Percentiles rank a stretch among this genome's conserved stretches.
Evolutionary conservation across 768 basidiomycete genomes (phyloP).

Genomic region (Russula brevipes): DNA sequence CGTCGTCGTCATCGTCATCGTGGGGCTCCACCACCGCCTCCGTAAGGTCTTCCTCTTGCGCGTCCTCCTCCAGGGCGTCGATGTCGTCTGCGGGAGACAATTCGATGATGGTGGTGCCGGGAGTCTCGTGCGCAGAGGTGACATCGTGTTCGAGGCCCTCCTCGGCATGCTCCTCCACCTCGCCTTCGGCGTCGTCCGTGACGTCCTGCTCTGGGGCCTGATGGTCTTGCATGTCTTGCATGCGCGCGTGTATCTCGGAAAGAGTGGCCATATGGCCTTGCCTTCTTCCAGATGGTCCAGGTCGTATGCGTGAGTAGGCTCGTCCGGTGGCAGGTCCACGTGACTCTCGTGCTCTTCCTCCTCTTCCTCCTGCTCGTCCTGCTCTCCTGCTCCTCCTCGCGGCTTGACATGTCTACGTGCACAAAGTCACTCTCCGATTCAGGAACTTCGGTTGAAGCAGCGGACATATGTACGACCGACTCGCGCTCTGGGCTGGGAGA

Average conservation of each 20-base stretch:
- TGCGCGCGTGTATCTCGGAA: not conserved
- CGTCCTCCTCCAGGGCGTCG: constrained; percentile 14
- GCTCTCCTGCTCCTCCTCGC: constrained; percentile 6
- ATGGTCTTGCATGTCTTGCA: not conserved
- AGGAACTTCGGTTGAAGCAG: not conserved
- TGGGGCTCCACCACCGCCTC: constrained; percentile 16
- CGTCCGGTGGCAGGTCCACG: not conserved
- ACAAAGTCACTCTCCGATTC: constrained; percentile 17
- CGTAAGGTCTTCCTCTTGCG: constrained; percentile 24
- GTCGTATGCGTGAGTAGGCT: not conserved
- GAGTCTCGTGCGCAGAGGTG: constrained; percentile 11
- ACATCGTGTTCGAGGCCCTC: constrained; percentile 14
- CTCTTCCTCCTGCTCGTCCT: constrained; percentile 3
- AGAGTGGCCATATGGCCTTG: not conserved
- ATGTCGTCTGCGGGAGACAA: constrained; percentile 15
- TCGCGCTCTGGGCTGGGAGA: constrained; percentile 19
- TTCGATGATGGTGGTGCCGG: constrained; percentile 20
- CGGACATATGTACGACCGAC: not conserved
- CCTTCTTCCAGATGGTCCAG: constrained; percentile 3
- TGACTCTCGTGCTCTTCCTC: constrained; percentile 10
- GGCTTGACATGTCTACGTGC: constrained; percentile 12
- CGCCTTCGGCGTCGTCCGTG: constrained; percentile 19
- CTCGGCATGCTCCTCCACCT: not conserved
- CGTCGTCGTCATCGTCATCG: not conserved
- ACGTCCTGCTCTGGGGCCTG: constrained; percentile 16